phyloP scores from a whole-genome alignment of 768 basidiomycete genomes.

The Kwoniella dendrophila region DNA sequence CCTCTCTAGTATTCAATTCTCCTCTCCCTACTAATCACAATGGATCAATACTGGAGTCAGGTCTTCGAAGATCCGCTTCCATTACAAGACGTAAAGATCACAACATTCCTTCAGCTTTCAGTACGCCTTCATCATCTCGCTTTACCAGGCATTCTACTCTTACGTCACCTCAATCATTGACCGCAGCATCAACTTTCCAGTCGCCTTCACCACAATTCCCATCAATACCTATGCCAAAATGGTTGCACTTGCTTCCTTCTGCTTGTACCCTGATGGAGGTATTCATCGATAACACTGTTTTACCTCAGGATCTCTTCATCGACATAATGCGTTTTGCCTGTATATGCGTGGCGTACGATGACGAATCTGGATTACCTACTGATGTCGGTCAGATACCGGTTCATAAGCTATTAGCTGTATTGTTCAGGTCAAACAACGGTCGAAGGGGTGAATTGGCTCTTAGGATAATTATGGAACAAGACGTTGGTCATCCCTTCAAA shows the following conservation, averaged over 20 bases:
- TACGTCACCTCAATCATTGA: slow-evolving; percentile 21
- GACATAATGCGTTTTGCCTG: slow-evolving; percentile 36
- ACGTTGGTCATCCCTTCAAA: neutral
- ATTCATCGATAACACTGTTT: slow-evolving; percentile 27
- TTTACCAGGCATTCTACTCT: slow-evolving; percentile 19
- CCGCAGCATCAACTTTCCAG: slow-evolving; percentile 10
- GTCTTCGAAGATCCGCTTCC: slow-evolving; percentile 10
- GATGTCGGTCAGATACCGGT: slow-evolving; percentile 28
- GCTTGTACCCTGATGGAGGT: slow-evolving; percentile 33
- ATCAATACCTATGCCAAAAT: slow-evolving; percentile 20
- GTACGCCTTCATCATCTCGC: slow-evolving; percentile 20
- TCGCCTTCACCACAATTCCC: slow-evolving; percentile 21
- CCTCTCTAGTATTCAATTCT: slow-evolving; percentile 24
- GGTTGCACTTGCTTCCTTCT: slow-evolving; percentile 32
- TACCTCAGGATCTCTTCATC: slow-evolving; percentile 32
- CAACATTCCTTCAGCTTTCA: slow-evolving; percentile 11
- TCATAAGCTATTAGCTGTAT: slow-evolving; percentile 24
- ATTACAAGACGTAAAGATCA: slow-evolving; percentile 17
- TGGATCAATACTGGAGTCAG: neutral
- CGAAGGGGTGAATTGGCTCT: slow-evolving; percentile 38
- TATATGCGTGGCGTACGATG: slow-evolving; percentile 37
- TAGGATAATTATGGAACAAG: slow-evolving; percentile 36
- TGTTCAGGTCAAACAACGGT: slow-evolving; percentile 37
- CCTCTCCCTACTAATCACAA: slow-evolving; percentile 12
- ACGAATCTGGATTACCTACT: slow-evolving; percentile 17